Evolutionary conservation across 2,329 filamentous ascomycete species (phyloP).

Genomic region (Talaromyces islandicus): DNA sequence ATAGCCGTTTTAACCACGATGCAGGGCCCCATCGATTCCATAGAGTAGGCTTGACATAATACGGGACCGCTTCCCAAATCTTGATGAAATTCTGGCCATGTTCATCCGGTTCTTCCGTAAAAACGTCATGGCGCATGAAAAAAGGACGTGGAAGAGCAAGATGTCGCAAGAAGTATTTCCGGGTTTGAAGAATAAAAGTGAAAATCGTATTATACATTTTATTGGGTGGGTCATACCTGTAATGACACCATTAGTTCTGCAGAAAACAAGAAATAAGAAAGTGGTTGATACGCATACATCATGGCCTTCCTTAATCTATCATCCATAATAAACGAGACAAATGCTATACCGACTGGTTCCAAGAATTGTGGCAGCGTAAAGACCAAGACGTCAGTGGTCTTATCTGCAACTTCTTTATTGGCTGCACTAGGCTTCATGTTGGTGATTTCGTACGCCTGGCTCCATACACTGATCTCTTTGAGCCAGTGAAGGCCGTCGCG

Average conservation of each 20-base stretch:
- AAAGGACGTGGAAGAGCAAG: constrained; percentile 54
- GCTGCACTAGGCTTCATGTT: constrained; percentile 51
- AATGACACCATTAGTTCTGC: neutral
- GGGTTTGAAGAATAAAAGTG: constrained; percentile 44
- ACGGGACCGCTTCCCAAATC: constrained; percentile 58
- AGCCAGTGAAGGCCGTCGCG: constrained; percentile 49
- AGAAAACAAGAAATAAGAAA: neutral
- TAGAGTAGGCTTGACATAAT: constrained; percentile 55
- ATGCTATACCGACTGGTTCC: constrained; percentile 44
- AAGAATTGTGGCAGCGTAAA: constrained; percentile 46
- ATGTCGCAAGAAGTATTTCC: constrained; percentile 54
- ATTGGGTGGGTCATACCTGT: constrained; percentile 36
- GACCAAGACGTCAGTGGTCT: constrained; percentile 57
- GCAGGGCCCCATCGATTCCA: constrained; percentile 58
- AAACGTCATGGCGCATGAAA: constrained; percentile 28
- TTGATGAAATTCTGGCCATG: constrained; percentile 49
- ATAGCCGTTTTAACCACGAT: constrained; percentile 44
- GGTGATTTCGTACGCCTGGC: constrained; percentile 51
- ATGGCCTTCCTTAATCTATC: constrained; percentile 61
- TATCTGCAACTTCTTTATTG: constrained; percentile 50
- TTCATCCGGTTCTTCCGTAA: constrained; percentile 46
- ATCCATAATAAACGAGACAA: constrained; percentile 57
- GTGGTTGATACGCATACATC: constrained; percentile 43
- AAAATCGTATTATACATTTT: constrained; percentile 32
- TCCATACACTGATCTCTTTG: constrained; percentile 47